phyloP scores from a whole-genome alignment of 1,139 yeast species.

The Saccharomyces hybrid region DNA sequence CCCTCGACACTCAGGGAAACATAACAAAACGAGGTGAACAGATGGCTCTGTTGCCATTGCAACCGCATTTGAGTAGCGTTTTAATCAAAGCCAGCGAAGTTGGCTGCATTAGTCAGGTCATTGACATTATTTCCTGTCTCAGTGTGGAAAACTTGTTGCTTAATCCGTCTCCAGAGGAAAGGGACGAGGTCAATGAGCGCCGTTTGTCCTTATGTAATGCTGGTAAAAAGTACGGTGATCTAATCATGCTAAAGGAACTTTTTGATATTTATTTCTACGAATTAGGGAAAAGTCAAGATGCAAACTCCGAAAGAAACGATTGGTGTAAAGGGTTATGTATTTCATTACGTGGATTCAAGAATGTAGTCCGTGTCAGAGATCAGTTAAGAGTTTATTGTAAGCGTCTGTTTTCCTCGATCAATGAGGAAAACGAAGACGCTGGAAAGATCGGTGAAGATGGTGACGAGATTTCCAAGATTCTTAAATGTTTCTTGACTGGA shows the following conservation, averaged over 20 bases:
- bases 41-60: constrained; percentile 84
- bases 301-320: constrained; percentile 39
- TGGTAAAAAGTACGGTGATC: constrained; percentile 72
- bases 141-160: constrained; percentile 83
- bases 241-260: constrained; percentile 74
- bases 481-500: constrained; percentile 77
- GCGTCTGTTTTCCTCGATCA: constrained; percentile 18
- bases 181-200: constrained; percentile 67
- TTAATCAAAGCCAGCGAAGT: constrained; percentile 58
- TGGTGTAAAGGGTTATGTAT: constrained; percentile 83
- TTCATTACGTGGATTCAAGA: constrained; percentile 71
- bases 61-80: constrained; percentile 89
- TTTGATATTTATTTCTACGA: constrained; percentile 50
- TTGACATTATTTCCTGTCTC: constrained; percentile 86
- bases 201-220: constrained; percentile 58
- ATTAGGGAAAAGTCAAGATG: constrained; percentile 39
- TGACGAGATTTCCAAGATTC: constrained; percentile 48
- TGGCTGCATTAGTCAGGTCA: constrained; percentile 56
- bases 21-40: constrained; percentile 71
- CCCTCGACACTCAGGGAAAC: constrained; percentile 66
- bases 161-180: constrained; percentile 68
- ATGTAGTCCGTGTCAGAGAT: constrained; percentile 64
- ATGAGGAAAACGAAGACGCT: constrained; percentile 23
- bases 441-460: constrained; percentile 9
- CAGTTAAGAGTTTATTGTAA: constrained; percentile 72